A percentile compares a stretch with the other conserved stretches of the same genome.
phyloP scores from a whole-genome alignment of 23 red algal genomes.

The Gracilariopsis chorda region DNA sequence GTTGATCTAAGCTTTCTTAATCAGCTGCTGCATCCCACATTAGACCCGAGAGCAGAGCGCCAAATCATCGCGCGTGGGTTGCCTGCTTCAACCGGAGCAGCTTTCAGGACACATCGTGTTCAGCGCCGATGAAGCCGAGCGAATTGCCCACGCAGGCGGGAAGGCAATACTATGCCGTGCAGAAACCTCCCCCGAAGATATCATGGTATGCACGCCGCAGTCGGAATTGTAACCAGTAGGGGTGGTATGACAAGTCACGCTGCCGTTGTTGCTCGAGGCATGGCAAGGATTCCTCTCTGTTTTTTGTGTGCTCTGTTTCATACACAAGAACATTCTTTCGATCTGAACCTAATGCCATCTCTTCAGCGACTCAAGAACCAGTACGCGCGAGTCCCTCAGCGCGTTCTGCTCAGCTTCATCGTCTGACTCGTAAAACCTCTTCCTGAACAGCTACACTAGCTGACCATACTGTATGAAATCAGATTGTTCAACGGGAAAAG shows the following conservation, averaged over 20 bases:
- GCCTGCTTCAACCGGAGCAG: conserved; percentile 48
- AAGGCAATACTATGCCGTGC: conserved; percentile 40
- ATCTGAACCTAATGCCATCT: no score
- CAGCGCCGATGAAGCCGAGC: conserved; percentile 38
- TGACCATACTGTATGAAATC: no score
- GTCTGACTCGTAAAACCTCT: no score
- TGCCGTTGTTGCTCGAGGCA: conserved; percentile 48
- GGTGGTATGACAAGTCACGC: conserved; percentile 57
- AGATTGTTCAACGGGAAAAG: no score
- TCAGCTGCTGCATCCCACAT: conserved; percentile 26
- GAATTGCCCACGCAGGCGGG: background rate
- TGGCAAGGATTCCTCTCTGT: no score
- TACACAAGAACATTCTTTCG: no score
- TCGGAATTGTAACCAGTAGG: conserved; percentile 35
- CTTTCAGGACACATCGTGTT: conserved; percentile 48
- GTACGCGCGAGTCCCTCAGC: no score
- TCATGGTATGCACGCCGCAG: conserved; percentile 55
- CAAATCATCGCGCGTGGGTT: conserved; percentile 28
- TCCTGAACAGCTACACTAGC: no score
- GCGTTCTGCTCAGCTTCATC: no score
- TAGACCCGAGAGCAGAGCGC: conserved; percentile 23
- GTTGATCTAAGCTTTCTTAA: conserved; percentile 42
- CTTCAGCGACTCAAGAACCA: no score
- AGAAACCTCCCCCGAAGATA: conserved; percentile 51
- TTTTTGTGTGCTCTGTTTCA: no score